Evolutionary conservation across 164 flowering plant genomes (phyloP).

Genomic region (Kingdonia uniflora): DNA sequence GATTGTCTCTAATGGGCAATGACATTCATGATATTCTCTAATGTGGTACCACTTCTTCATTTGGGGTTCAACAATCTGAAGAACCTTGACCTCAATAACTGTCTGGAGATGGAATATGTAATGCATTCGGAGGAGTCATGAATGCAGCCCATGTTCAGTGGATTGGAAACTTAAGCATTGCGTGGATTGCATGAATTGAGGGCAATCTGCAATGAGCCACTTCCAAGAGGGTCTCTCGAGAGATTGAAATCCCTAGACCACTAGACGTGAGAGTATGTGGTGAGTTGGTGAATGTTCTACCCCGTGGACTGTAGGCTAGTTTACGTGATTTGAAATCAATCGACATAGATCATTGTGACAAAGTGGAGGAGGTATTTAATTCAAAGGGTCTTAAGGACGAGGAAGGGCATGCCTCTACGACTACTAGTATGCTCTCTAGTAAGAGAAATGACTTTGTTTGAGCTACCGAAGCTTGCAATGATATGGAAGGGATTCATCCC

Average conservation of each 20-base stretch:
- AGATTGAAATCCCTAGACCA: no score
- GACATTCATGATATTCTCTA: no score
- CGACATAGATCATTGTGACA: background rate
- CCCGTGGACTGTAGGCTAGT: no score
- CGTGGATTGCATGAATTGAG: background rate
- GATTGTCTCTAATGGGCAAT: no score
- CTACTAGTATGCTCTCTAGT: background rate
- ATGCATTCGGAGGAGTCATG: background rate
- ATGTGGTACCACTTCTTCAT: no score
- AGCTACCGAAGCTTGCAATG: background rate
- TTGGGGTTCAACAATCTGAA: background rate
- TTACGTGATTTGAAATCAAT: no score
- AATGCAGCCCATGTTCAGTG: background rate
- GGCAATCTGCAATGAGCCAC: background rate
- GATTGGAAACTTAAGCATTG: background rate
- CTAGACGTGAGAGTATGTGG: no score
- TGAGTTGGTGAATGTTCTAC: no score
- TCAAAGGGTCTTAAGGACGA: background rate
- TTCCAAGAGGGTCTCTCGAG: background rate
- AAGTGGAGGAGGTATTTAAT: background rate
- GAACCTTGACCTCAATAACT: background rate
- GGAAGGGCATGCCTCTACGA: background rate
- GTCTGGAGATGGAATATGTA: background rate
- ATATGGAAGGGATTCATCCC: constrained; percentile 1
- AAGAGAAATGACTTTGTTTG: background rate